Percentiles rank a stretch among this genome's conserved stretches.
phyloP scores from a whole-genome alignment of 495 filamentous ascomycete species.

The Aspergillus funiculosus region DNA sequence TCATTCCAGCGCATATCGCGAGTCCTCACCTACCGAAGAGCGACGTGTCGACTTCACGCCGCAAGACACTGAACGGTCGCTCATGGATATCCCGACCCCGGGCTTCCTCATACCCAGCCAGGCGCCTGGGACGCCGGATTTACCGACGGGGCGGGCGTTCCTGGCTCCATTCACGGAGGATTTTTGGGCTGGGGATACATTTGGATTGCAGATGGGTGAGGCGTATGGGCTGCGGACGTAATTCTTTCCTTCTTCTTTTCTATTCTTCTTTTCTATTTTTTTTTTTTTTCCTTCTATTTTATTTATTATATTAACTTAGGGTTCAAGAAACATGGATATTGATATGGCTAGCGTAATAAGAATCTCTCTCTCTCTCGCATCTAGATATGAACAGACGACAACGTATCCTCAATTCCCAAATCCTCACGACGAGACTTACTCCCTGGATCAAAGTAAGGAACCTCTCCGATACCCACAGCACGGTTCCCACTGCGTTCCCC shows the following conservation, averaged over 20 bases:
- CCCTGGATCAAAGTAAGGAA: slow-evolving; percentile 53
- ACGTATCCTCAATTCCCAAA: slow-evolving; percentile 20
- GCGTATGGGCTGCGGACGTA: slow-evolving; percentile 1
- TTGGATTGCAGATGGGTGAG: slow-evolving; percentile 8
- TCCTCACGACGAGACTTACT: slow-evolving; percentile 42
- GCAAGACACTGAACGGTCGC: neutral
- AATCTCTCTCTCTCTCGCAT: neutral
- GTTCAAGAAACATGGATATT: neutral
- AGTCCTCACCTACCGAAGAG: no score
- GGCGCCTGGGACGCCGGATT: neutral
- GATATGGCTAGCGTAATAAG: no score
- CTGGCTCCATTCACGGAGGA: slow-evolving; percentile 13
- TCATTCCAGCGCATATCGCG: no score
- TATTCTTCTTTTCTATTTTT: neutral
- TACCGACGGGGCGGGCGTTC: neutral
- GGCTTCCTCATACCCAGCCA: neutral
- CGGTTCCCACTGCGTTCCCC: slow-evolving; percentile 56
- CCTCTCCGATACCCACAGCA: slow-evolving; percentile 59
- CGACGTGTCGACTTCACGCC: no score
- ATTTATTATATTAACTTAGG: neutral
- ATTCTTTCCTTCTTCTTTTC: neutral
- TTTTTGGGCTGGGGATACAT: slow-evolving; percentile 16
- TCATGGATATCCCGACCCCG: neutral
- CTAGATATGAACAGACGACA: slow-evolving; percentile 21
- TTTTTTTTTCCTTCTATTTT: neutral